Conservation (phyloP, 352 stramenopile genomes). For the Phytophthora pistaciae region DNA sequence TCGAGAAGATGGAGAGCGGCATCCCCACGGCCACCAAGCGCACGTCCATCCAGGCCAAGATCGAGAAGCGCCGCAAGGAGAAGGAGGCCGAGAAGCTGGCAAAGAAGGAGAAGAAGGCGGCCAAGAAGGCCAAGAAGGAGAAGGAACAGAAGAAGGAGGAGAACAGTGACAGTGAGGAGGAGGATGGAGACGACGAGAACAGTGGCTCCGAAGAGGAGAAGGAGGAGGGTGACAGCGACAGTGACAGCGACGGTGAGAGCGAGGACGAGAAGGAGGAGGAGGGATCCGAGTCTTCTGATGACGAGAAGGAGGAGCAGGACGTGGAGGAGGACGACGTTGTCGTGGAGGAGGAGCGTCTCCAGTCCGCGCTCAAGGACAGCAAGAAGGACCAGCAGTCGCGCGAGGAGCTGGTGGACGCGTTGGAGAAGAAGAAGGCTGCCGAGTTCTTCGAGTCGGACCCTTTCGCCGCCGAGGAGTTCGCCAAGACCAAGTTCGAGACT, state of each 20-base stretch:
- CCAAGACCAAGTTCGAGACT: conserved; percentile 88
- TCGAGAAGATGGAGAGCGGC: conserved; percentile 77
- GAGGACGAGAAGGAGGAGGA: conserved; percentile 8
- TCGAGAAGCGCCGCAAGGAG: conserved; percentile 84
- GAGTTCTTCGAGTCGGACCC: conserved; percentile 88
- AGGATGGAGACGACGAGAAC: conserved; percentile 14
- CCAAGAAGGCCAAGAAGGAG: conserved; percentile 46
- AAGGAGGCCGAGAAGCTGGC: conserved; percentile 67
- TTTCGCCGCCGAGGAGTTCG: conserved; percentile 79
- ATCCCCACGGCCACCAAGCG: conserved; percentile 71
- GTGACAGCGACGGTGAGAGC: conserved; percentile 8
- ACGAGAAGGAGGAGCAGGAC: conserved; percentile 54
- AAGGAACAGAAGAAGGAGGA: conserved; percentile 25
- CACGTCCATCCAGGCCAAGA: conserved; percentile 89
- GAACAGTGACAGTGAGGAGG: conserved; percentile 1
- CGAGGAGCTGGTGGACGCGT: conserved; percentile 71
- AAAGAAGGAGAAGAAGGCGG: conserved; percentile 62
- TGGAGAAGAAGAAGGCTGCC: conserved; percentile 85
- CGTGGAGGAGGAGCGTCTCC: conserved; percentile 79
- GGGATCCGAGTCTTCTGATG: conserved; percentile 32
- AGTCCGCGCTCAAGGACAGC: conserved; percentile 67
- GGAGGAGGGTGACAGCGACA: conserved; percentile 32
- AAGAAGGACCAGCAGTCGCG: conserved; percentile 60
- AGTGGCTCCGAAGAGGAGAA: conserved; percentile 36
- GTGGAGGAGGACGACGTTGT: conserved; percentile 72